Evolutionary conservation across 495 filamentous ascomycete species (phyloP).

Genomic region (Annulohypoxylon maeteangense): DNA sequence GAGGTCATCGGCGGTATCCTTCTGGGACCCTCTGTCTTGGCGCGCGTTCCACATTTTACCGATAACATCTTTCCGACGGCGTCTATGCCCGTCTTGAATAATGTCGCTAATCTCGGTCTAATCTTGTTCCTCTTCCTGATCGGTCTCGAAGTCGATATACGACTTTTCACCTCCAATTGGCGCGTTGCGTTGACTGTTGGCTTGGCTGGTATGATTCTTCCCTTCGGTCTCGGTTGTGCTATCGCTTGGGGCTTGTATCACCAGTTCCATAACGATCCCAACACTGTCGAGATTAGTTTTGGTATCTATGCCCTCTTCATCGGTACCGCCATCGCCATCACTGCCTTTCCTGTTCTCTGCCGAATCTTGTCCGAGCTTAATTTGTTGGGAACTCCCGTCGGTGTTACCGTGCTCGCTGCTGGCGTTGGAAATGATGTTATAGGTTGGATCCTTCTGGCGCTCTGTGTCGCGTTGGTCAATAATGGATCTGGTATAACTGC

Average conservation of each 20-base stretch:
- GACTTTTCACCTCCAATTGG: conserved; percentile 89
- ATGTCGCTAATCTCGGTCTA: conserved; percentile 90
- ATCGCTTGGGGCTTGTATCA: conserved; percentile 90
- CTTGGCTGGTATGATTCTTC: conserved; percentile 84
- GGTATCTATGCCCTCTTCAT: conserved; percentile 92
- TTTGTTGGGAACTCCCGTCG: conserved; percentile 83
- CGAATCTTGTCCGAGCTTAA: conserved; percentile 95
- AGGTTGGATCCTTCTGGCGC: conserved; percentile 92
- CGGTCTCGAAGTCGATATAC: conserved; percentile 90
- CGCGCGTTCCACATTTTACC: conserved; percentile 83
- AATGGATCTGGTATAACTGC: conserved; percentile 85
- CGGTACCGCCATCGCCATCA: conserved; percentile 94
- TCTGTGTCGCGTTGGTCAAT: conserved; percentile 95
- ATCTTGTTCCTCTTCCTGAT: conserved; percentile 93
- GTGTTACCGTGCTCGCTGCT: conserved; percentile 90
- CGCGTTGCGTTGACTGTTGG: conserved; percentile 83
- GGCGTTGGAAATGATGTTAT: conserved; percentile 96
- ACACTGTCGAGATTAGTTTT: conserved; percentile 73
- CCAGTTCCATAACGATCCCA: conserved; percentile 74
- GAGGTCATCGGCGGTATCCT: conserved; percentile 95
- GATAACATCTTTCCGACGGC: conserved; percentile 77
- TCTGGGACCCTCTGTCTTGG: conserved; percentile 87
- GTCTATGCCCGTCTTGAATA: conserved; percentile 78
- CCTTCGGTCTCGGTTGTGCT: conserved; percentile 73
- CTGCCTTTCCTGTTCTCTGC: conserved; percentile 94